Evolutionary conservation across 1,284 basidiomycete species (phyloP).

Genomic region (Marasmius sp.): DNA sequence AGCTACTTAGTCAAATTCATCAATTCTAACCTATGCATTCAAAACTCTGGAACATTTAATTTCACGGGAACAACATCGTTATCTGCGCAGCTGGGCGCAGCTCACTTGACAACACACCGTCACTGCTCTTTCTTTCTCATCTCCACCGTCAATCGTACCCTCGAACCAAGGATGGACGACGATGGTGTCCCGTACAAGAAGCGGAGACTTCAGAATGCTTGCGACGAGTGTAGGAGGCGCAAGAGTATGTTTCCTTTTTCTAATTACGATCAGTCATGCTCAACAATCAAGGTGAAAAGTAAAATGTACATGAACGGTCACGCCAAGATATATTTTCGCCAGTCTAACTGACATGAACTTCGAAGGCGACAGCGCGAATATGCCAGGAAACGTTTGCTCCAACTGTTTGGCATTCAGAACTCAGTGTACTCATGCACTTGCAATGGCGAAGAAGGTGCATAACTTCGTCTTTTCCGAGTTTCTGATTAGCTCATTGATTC

Average conservation of each 20-base stretch:
- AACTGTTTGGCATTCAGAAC: conserved; percentile 8
- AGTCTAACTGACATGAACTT: not conserved
- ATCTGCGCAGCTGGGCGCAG: too few species aligned
- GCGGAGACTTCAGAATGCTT: conserved; percentile 8
- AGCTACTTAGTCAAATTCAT: too few species aligned
- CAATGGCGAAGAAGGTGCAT: conserved; percentile 8
- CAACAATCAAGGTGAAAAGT: not conserved
- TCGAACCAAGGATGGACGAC: not conserved
- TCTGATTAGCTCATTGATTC: not conserved
- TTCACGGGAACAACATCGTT: too few species aligned
- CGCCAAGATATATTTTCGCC: not conserved
- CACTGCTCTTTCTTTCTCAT: too few species aligned
- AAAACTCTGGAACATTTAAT: too few species aligned
- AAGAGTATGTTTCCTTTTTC: conserved; percentile 1
- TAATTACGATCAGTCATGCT: not conserved
- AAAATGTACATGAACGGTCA: conserved; percentile 5
- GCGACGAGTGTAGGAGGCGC: conserved; percentile 8
- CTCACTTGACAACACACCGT: too few species aligned
- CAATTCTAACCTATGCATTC: too few species aligned
- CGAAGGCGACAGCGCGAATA: conserved; percentile 8
- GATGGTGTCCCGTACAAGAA: not conserved
- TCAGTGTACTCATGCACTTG: conserved; percentile 7
- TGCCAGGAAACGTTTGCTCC: conserved; percentile 6
- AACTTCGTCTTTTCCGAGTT: not conserved
- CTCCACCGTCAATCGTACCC: too few species aligned